Percentiles rank a stretch among this genome's conserved stretches.
These are phyloP conservation scores for Carallia pectinifolia DNA, from an alignment of 345 rosid genomes.

Conservation along the genomic window DNA sequence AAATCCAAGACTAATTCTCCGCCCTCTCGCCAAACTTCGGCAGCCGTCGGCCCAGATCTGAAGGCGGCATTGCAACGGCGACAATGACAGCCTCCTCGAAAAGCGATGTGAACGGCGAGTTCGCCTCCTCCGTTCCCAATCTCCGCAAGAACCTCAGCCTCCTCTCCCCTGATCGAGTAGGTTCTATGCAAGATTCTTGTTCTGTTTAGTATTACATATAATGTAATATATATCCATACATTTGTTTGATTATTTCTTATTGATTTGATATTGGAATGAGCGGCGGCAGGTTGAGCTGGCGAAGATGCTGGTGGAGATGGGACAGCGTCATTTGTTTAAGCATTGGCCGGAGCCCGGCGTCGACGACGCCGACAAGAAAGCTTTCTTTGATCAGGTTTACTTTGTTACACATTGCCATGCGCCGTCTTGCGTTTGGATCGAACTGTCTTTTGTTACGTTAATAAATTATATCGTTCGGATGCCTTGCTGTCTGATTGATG, in stretches of 20 bases:
- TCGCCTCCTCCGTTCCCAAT: conserved; percentile 54
- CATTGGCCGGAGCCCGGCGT: conserved; percentile 79
- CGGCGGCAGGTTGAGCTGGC: conserved; percentile 74
- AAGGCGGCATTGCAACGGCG: neutral
- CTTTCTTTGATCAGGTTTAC: conserved; percentile 66
- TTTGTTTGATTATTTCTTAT: neutral
- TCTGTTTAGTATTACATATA: too few relatives aligned
- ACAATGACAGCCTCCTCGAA: conserved; percentile 26
- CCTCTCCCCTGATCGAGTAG: conserved; percentile 61
- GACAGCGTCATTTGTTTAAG: conserved; percentile 69
- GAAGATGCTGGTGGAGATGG: conserved; percentile 60
- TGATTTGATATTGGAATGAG: neutral
- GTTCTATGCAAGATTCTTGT: too few relatives aligned
- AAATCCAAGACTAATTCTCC: too few relatives aligned
- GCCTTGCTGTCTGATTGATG: too few relatives aligned
- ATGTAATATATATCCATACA: too few relatives aligned
- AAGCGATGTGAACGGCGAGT: conserved; percentile 32
- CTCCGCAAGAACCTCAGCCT: conserved; percentile 55
- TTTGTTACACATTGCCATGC: neutral
- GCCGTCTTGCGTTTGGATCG: neutral
- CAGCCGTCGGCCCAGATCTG: too few relatives aligned
- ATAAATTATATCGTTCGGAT: too few relatives aligned
- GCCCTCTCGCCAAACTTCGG: too few relatives aligned
- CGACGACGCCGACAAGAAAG: conserved; percentile 59
- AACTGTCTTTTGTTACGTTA: too few relatives aligned